Evolutionary conservation across 768 basidiomycete species (phyloP), one percentile per base, ranked within the genome.

Genomic region (Mrakia gelida): DNA sequence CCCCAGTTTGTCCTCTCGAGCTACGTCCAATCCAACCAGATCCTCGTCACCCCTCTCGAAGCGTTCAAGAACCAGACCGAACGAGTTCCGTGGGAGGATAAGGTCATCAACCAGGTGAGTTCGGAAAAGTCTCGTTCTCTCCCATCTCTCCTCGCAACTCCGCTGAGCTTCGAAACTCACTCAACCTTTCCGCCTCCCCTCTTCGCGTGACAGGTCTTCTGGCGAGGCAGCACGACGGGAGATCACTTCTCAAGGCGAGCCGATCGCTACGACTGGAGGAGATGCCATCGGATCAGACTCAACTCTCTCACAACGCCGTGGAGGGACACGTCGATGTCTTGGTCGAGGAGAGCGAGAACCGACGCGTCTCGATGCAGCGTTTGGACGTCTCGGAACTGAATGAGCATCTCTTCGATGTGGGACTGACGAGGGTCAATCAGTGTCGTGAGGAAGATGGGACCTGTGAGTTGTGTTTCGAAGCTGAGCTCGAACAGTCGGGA

Each of bases 371-470:
- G 26, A 34, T 63, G 41, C 6, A 49, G 18, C n/a, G 61, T 4
- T 59, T 54, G n/a, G 34, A 59, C 9, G 21, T 65, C 1, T 15
- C 5, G 5, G 67, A 26, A 1, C 67, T 76, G 15, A 76, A 76
- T 26, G 23, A 16, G 32, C 75, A 34, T 26, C 52, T 76, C 52
- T 34, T 76, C 45, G 67, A 71, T 52, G 54, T 76, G 13, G 67
- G 75, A 15, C 10, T 76, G 28, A 70, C 23, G 28, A 38, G n/a
- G 1, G 52, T 76, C 26, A 65, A 9, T 21, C 75, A 76, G 67
- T 76, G 75, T 52, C 28, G 13, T 1, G 75, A 70, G 38, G 23
- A 15, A 2, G 75, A 76, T 26, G 75, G 75, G 34, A 76, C 75
- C 15, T 63, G 62, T 56, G 54, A 38, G 38, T 38, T 45, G 9